These are phyloP conservation scores for Pseudogymnoascus sp. DNA, from an alignment of 2,329 filamentous ascomycete genomes.

Conservation along the genomic window DNA sequence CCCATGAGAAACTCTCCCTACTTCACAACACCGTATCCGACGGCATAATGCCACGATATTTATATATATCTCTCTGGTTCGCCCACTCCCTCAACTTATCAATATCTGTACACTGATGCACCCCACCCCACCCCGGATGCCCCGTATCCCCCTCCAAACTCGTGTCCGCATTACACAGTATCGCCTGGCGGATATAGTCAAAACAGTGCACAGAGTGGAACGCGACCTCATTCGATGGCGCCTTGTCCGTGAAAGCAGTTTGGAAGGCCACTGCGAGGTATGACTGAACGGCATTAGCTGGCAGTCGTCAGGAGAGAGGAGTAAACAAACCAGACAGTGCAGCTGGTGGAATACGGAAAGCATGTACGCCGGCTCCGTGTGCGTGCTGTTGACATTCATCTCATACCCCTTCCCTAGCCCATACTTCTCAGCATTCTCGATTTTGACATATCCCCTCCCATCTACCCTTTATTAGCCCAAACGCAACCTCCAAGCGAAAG, in stretches of 20 bases:
- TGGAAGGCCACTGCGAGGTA: slow-evolving; percentile 11
- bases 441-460: slow-evolving; percentile 14
- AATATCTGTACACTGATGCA: slow-evolving; percentile 2
- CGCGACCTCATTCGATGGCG: slow-evolving; percentile 11
- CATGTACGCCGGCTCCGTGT: slow-evolving; percentile 13
- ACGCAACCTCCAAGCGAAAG: not conserved
- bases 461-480: slow-evolving; percentile 7
- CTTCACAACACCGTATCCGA: not conserved
- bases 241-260: slow-evolving; percentile 1
- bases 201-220: not conserved
- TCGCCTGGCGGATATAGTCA: not conserved
- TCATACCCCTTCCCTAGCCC: slow-evolving; percentile 11
- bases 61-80: slow-evolving; percentile 4
- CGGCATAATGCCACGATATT: not conserved
- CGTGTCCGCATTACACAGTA: slow-evolving; percentile 1
- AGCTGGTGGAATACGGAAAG: slow-evolving; percentile 17
- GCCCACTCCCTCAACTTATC: slow-evolving; percentile 2
- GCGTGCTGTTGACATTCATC: not conserved
- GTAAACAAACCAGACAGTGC: slow-evolving; percentile 13
- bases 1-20: not conserved
- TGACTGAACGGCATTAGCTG: slow-evolving; percentile 9
- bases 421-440: slow-evolving; percentile 8
- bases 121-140: not conserved
- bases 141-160: not conserved
- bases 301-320: not conserved